Base-by-base conservation (phyloP, 148 eudicot species). In the Dianthus caryophyllus region DNA sequence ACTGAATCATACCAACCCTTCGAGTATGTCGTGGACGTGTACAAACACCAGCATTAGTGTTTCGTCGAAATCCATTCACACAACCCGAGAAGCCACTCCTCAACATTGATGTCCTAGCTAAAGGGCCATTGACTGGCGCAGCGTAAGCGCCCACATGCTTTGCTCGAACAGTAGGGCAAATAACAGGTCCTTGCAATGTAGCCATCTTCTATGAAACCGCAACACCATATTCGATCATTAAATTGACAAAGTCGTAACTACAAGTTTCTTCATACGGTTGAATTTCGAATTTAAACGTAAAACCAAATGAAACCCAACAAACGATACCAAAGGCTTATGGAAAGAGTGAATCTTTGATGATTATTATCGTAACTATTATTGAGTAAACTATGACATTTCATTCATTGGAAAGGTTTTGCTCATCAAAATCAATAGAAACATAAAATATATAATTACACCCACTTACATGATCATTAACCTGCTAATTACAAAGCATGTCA, bases 111-210 rank as follows among this genome's bases (percentile, higher is more conserved):
- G 76, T 49, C 76, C 79, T 93, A 56, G 43, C 44, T 62, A 80
- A 60, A 10, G 84, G 70, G 24, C 72, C 76, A 66, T 66, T 87
- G n/a, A 73, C 68, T 6, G 85, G 87, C 25, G 73, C 71, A 10
- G 73, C 69, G n/a, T 72, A 71, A 68, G 71, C 67, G 58, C 86
- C 83, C n/a, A 75, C 74, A 76, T 80, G 84, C 72, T 86, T 88
- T 52, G 84, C 76, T 61, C 79, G 87, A 56, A 88, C 74, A 24
- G 84, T 65, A 26, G 89, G 92, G 81, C 87, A 82, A 71, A 84
- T 66, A 30, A 88, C 86, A 20, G 90, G 90, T 64, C 92, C 92
- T 82, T 86, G 97, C 54, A 94, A 56, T 66, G 90, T 76, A 60
- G 71, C 88, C 98, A 94, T 94, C 75, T 71, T 75, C 71, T 68